Conservation (phyloP, 805 yeast species). For the Kurtzmaniella cleridarum region DNA sequence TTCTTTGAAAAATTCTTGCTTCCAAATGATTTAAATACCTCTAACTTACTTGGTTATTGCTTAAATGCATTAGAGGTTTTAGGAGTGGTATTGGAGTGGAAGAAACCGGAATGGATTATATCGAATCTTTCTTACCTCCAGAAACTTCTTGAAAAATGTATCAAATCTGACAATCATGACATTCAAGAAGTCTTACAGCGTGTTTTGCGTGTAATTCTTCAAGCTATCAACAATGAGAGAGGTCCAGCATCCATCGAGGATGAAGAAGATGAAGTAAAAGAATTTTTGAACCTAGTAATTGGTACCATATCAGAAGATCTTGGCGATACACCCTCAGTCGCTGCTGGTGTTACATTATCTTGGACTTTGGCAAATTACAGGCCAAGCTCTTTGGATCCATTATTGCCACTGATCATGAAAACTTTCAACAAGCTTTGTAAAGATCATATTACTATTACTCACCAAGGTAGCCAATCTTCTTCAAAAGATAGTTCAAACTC, state of each 20-base stretch:
- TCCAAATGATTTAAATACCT: slow-evolving; percentile 67
- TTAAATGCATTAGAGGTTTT: slow-evolving; percentile 89
- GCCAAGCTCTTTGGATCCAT: slow-evolving; percentile 69
- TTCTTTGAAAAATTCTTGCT: slow-evolving; percentile 86
- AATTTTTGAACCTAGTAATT: slow-evolving; percentile 56
- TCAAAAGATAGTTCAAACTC: slow-evolving; percentile 27
- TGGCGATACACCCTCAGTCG: slow-evolving; percentile 65
- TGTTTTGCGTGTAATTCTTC: slow-evolving; percentile 63
- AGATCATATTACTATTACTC: slow-evolving; percentile 71
- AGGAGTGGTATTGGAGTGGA: slow-evolving; percentile 75
- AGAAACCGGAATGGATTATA: slow-evolving; percentile 71
- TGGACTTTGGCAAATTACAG: slow-evolving; percentile 76
- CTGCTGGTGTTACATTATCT: slow-evolving; percentile 79
- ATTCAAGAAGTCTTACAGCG: slow-evolving; percentile 80
- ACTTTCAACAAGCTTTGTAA: slow-evolving; percentile 85
- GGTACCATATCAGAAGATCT: slow-evolving; percentile 77
- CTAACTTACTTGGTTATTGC: slow-evolving; percentile 69
- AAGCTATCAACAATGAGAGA: slow-evolving; percentile 51
- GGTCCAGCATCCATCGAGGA: slow-evolving; percentile 42
- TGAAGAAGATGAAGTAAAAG: slow-evolving; percentile 56
- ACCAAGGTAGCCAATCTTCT: slow-evolving; percentile 34
- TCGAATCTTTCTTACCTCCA: slow-evolving; percentile 66
- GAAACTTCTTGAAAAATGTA: slow-evolving; percentile 69
- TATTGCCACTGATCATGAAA: slow-evolving; percentile 74
- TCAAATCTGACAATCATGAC: slow-evolving; percentile 78